A percentile compares a stretch with the other conserved stretches of the same genome.
Evolutionary conservation across 208 protist genomes (phyloP).

Genomic region (Leishmania aethiopica): DNA sequence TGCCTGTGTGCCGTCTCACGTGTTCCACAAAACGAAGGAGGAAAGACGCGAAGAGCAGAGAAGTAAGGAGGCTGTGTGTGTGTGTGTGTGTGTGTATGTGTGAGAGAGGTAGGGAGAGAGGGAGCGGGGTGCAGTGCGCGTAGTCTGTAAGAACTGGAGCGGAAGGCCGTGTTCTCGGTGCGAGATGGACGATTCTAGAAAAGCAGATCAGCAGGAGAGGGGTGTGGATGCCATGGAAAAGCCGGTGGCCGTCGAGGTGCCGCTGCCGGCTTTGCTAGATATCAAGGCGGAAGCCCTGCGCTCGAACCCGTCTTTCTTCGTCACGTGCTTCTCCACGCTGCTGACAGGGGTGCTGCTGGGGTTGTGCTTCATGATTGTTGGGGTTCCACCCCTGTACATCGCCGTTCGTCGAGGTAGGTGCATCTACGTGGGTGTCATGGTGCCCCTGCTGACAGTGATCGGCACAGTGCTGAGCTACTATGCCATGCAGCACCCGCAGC

Average conservation of each 20-base stretch:
- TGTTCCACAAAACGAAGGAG: too few species aligned
- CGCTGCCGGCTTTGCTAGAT: slow-evolving; percentile 17
- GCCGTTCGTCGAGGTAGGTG: slow-evolving; percentile 7
- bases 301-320: slow-evolving; percentile 16
- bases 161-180: too few species aligned
- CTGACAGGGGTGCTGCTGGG: slow-evolving; percentile 35
- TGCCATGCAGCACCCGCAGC: slow-evolving; percentile 38
- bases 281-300: not conserved
- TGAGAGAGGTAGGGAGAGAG: not conserved
- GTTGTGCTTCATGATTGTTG: slow-evolving; percentile 41
- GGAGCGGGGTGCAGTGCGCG: not conserved
- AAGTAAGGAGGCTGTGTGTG: not conserved
- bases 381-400: slow-evolving; percentile 54
- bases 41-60: too few species aligned
- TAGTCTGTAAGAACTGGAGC: not conserved
- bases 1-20: too few species aligned
- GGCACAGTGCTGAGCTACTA: slow-evolving; percentile 52
- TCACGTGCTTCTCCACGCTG: slow-evolving; percentile 25
- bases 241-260: slow-evolving; percentile 12
- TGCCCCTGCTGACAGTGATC: slow-evolving; percentile 46
- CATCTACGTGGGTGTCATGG: slow-evolving; percentile 56
- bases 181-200: not conserved
- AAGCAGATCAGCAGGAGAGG: not conserved
- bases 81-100: not conserved
- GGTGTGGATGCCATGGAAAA: too few species aligned